Conservation (phyloP, 805 yeast genomes). For the Lipomyces yamanashiensis region DNA sequence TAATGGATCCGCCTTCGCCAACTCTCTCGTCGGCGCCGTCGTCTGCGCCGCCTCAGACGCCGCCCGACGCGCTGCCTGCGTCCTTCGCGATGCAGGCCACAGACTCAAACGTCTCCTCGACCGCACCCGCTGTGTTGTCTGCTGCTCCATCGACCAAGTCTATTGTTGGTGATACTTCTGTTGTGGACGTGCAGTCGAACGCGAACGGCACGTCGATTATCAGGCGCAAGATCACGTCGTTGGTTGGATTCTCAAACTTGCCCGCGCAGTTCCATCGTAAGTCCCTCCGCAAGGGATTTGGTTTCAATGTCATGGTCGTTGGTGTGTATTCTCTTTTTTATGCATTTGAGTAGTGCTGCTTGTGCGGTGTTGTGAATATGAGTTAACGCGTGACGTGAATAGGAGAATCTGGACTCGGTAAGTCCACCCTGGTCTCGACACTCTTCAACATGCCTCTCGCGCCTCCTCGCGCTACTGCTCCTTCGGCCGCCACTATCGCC, state of each 20-base stretch:
- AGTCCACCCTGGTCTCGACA: constrained; percentile 88
- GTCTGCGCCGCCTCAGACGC: constrained; percentile 12
- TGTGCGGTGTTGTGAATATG: not conserved
- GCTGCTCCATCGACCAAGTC: not conserved
- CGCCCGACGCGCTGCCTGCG: constrained; percentile 8
- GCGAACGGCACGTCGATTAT: constrained; percentile 57
- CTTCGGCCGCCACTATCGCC: constrained; percentile 42
- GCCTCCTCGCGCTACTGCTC: constrained; percentile 31
- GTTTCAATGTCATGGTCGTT: constrained; percentile 84
- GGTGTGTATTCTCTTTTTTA: constrained; percentile 49
- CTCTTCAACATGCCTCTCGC: constrained; percentile 70
- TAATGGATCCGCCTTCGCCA: constrained; percentile 13
- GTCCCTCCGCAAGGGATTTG: constrained; percentile 87
- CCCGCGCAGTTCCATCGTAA: constrained; percentile 99
- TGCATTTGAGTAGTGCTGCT: not conserved
- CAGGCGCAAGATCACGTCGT: constrained; percentile 83
- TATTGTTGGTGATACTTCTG: not conserved
- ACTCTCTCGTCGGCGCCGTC: constrained; percentile 12
- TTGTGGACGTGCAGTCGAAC: constrained; percentile 1
- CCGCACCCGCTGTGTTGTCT: constrained; percentile 3
- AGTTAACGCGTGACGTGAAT: not conserved
- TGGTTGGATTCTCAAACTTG: constrained; percentile 95
- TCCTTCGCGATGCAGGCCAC: constrained; percentile 2
- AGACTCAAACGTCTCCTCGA: constrained; percentile 6
- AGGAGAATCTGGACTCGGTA: constrained; percentile 86